Base-by-base conservation (phyloP, 495 filamentous ascomycete genomes). In the Rhypophila decipiens region DNA sequence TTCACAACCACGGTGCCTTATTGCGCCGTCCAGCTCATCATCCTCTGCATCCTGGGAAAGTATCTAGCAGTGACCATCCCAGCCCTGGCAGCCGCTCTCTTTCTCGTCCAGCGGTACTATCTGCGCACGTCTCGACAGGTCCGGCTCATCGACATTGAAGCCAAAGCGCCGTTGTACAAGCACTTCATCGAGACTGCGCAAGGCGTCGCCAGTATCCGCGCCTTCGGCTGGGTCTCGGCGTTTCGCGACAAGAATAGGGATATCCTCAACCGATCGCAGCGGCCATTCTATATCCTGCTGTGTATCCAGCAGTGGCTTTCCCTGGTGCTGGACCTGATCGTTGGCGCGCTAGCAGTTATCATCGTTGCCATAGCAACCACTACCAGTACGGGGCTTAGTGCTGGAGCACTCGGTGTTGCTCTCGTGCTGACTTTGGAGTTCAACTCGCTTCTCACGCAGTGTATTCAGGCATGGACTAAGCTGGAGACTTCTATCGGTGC, bases 101-200 rank as follows among this genome's bases (percentile, higher is more conserved):
- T 60, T 34, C 7, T 71, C 1, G 42, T 81, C 1, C 78, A 83
- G 47, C 63, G 57, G 5, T 68, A 71, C 58, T 83, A 83, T 46
- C 65, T 82, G 0, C 70, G 72, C 10, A 77, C 74, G 0, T 78
- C 75, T 1, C 71, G 77, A 3, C 80, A 82, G 48, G 39, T 84
- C 3, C 71, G 79, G 5, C 51, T 82, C 1, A 55, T 84, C 1
- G 78, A 80, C 41, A 69, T 73, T 7, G 68, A 73, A 46, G 56
- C 61, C 13, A 63, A 57, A 37, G 51, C 58, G 9, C 61, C 55
- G 0, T 39, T 73, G 1, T 69, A 62, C 47, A 56, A 63, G 5
- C 59, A 63, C 29, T 69, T 78, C 20, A 1, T 39, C 24, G 73
- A 76, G 29, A 60, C 62, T 1, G 49, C 72, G 1, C 24, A 11